Evolutionary conservation across 345 rosid genomes (phyloP), one percentile per base, ranked within the genome.

Genomic region (Salix udensis): DNA sequence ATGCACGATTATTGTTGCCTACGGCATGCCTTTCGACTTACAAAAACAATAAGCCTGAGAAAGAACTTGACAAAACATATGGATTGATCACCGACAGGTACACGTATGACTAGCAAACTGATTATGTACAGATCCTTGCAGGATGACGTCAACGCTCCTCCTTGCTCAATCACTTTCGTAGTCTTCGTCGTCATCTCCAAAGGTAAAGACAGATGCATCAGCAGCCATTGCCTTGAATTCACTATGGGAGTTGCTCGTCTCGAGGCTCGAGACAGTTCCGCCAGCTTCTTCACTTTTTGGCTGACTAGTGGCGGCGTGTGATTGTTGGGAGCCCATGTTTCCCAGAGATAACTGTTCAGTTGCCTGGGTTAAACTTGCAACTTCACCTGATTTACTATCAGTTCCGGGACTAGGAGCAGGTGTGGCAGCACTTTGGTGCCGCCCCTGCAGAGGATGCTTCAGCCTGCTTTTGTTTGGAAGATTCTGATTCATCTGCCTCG

Each of bases 141-240:
- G 15, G 4, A 55, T 9, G 65, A 16, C 39, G 26, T 28, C 18
- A 12, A 6, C 7, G 18, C 21, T 66, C 62, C 28, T 65, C 34
- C 3, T 10, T 53, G 13, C 36, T 90, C 77, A 88, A 16, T 91
- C 97, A 46, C 97, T 94, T 77, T 89, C 94, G 21, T 81, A 90
- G 74, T 94, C 95, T 68, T 94, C 97, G 6, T 94, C 97, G 6
- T 92, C 96, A 39, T 94, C 95, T 67, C 97, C 98, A 39, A 94
- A 92, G 36, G 88, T 84, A 78, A 94, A 95, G 50, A 95, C 97
- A 1, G 94, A 95, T 19, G 96, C 93, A 70, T 91, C 98, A 24
- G 98, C 97, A 64, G 98, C 97, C 58, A 91, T 91, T 69, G 90
- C 91, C 73, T 91, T 93, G 72, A 95, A 88, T 76, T 91, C 87